Evolutionary conservation across 2,329 filamentous ascomycete genomes (phyloP).

Genomic region (Paraconiothyrium brasiliense): DNA sequence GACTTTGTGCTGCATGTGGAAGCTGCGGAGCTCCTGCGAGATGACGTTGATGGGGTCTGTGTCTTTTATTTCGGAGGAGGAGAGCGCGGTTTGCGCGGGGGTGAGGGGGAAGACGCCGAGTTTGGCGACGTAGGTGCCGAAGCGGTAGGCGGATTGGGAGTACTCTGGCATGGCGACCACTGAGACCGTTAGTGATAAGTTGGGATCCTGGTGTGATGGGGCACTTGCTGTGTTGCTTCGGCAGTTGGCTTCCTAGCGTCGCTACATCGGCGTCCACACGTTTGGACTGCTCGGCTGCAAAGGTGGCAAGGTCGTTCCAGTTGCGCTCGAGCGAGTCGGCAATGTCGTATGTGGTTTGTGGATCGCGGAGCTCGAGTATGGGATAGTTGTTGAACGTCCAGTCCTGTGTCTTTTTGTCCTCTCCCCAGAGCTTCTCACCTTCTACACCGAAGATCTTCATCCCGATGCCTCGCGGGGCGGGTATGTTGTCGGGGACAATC

Average conservation of each 20-base stretch:
- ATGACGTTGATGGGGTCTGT: conserved; percentile 40
- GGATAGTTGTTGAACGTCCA: conserved; percentile 62
- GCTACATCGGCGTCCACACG: conserved; percentile 49
- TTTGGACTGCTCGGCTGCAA: conserved; percentile 52
- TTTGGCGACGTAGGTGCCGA: conserved; percentile 59
- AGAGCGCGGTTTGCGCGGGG: conserved; percentile 53
- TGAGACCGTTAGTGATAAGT: neutral
- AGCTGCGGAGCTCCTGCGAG: conserved; percentile 32
- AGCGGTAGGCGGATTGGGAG: conserved; percentile 60
- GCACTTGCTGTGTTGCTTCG: conserved; percentile 33
- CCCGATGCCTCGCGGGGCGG: conserved; percentile 57
- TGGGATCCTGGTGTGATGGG: neutral
- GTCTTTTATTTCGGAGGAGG: conserved; percentile 44
- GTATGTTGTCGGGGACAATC: conserved; percentile 39
- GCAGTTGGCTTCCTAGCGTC: conserved; percentile 35
- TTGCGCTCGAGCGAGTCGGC: conserved; percentile 36
- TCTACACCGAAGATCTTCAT: conserved; percentile 63
- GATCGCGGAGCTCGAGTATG: conserved; percentile 57
- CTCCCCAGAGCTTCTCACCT: conserved; percentile 44
- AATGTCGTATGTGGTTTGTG: conserved; percentile 58
- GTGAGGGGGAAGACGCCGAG: conserved; percentile 57
- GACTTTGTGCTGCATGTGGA: conserved; percentile 28
- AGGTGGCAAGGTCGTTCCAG: conserved; percentile 35
- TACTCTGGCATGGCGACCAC: conserved; percentile 51
- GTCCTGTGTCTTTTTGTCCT: conserved; percentile 51